Percentiles rank a stretch among this genome's conserved stretches.
These are phyloP conservation scores for Nicotiana undulata DNA, from an alignment of 257 asterid genomes.

Conservation along the genomic window DNA sequence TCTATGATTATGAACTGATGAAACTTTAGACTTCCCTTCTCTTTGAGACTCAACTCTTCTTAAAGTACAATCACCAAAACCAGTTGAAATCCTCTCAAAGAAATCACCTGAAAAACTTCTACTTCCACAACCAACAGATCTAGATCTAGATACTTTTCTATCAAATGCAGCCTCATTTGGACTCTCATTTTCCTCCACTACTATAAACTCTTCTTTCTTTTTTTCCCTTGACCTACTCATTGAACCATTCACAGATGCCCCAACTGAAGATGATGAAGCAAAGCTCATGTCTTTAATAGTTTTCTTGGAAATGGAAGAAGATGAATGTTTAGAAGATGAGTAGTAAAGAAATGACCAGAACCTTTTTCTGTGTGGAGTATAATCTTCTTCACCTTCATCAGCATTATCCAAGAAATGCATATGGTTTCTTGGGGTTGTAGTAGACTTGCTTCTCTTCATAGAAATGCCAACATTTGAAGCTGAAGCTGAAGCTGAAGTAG, in stretches of 20 bases:
- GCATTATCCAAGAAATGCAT: constrained; percentile 48
- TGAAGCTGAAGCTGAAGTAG: constrained; percentile 13
- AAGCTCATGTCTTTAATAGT: constrained; percentile 34
- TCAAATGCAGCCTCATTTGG: constrained; percentile 48
- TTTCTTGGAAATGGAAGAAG: constrained; percentile 25
- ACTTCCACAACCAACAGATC: constrained; percentile 99
- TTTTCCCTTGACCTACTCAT: constrained; percentile 31
- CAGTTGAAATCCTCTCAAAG: constrained; percentile 91
- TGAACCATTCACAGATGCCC: constrained; percentile 20
- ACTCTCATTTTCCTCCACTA: constrained; percentile 67
- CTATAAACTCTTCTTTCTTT: constrained; percentile 44
- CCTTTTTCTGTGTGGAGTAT: constrained; percentile 45
- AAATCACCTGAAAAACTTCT: constrained; percentile 95
- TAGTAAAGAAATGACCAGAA: constrained; percentile 86
- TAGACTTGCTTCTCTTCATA: constrained; percentile 82
- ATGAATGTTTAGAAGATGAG: constrained; percentile 35
- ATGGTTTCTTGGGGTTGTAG: constrained; percentile 50
- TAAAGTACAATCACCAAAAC: constrained; percentile 92
- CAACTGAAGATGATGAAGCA: constrained; percentile 23
- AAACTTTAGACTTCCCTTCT: constrained; percentile 69
- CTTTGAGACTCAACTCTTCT: constrained; percentile 94
- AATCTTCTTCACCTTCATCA: constrained; percentile 25
- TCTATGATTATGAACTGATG: constrained; percentile 24
- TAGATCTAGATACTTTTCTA: constrained; percentile 86
- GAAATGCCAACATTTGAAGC: constrained; percentile 26